A percentile compares a stretch with the other conserved stretches of the same genome.
Evolutionary conservation across 116 monocot genomes (phyloP).

Genomic region (Phalaenopsis hybrid): DNA sequence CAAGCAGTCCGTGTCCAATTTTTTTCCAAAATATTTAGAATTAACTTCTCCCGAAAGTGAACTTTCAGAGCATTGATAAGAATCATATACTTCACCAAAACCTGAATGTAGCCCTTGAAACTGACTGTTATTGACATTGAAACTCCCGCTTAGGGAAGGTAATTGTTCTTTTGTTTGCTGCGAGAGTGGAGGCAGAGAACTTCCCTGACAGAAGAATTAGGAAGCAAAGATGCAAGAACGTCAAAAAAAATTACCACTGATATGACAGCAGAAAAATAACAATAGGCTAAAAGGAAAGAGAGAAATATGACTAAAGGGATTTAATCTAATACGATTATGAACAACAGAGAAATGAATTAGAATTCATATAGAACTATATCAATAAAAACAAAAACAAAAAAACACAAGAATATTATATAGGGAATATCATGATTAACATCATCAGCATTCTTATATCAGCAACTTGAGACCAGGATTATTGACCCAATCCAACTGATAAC

Average conservation of each 20-base stretch:
- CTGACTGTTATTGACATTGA: constrained; percentile 10
- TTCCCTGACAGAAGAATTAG: constrained; percentile 36
- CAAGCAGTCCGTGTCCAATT: constrained; percentile 9
- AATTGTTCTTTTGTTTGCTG: constrained; percentile 17
- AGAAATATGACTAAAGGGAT: neutral
- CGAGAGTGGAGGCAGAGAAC: constrained; percentile 24
- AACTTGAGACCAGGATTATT: neutral
- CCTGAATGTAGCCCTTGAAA: constrained; percentile 9
- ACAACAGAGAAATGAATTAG: neutral
- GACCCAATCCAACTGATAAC: neutral
- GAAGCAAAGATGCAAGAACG: neutral
- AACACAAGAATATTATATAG: neutral
- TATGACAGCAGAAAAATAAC: neutral
- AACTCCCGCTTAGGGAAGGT: constrained; percentile 17
- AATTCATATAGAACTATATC: neutral
- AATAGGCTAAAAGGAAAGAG: neutral
- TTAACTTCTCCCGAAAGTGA: constrained; percentile 54
- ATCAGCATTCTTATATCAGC: neutral
- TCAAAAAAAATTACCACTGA: neutral
- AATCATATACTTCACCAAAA: constrained; percentile 22
- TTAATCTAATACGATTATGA: neutral
- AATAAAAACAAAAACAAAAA: neutral
- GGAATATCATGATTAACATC: neutral
- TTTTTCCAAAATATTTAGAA: constrained; percentile 26
- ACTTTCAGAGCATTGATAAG: constrained; percentile 29